phyloP scores from a whole-genome alignment of 2,329 filamentous ascomycete species.

The Aspergillus tamarii region DNA sequence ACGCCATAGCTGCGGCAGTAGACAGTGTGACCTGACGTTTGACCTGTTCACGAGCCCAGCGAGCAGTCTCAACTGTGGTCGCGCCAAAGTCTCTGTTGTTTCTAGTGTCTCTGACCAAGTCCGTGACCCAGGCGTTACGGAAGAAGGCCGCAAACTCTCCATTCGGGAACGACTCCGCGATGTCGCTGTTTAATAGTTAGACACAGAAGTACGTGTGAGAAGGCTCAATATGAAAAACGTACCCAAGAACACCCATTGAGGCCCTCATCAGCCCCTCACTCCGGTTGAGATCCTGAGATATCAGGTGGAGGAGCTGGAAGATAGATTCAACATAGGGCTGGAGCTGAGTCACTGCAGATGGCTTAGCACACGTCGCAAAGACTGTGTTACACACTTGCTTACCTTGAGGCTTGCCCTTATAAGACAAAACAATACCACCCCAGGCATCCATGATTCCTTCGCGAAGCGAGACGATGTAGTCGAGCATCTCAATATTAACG shows the following conservation, averaged over 20 bases:
- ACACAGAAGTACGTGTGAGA: neutral
- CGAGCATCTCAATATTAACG: slow-evolving; percentile 90
- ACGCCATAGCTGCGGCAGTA: slow-evolving; percentile 43
- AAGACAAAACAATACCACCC: slow-evolving; percentile 93
- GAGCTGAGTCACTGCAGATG: slow-evolving; percentile 64
- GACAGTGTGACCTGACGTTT: slow-evolving; percentile 71
- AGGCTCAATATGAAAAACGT: slow-evolving; percentile 42
- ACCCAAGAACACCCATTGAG: slow-evolving; percentile 98
- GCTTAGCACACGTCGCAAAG: slow-evolving; percentile 14
- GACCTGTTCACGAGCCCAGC: slow-evolving; percentile 96
- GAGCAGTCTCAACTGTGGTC: slow-evolving; percentile 89
- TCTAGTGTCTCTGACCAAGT: slow-evolving; percentile 89
- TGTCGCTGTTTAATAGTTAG: slow-evolving; percentile 65
- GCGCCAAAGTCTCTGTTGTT: slow-evolving; percentile 82
- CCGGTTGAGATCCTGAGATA: slow-evolving; percentile 81
- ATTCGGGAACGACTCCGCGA: slow-evolving; percentile 90
- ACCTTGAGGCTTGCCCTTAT: slow-evolving; percentile 68
- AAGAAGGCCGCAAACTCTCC: slow-evolving; percentile 84
- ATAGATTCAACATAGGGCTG: slow-evolving; percentile 81
- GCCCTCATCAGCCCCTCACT: slow-evolving; percentile 90
- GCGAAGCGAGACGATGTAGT: slow-evolving; percentile 91
- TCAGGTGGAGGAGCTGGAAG: slow-evolving; percentile 80
- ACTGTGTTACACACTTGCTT: slow-evolving; percentile 18
- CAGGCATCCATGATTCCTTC: slow-evolving; percentile 99
- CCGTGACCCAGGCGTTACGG: slow-evolving; percentile 86